Evolutionary conservation across 1,284 basidiomycete species (phyloP).

Genomic region (Cutaneotrichosporon sp.): DNA sequence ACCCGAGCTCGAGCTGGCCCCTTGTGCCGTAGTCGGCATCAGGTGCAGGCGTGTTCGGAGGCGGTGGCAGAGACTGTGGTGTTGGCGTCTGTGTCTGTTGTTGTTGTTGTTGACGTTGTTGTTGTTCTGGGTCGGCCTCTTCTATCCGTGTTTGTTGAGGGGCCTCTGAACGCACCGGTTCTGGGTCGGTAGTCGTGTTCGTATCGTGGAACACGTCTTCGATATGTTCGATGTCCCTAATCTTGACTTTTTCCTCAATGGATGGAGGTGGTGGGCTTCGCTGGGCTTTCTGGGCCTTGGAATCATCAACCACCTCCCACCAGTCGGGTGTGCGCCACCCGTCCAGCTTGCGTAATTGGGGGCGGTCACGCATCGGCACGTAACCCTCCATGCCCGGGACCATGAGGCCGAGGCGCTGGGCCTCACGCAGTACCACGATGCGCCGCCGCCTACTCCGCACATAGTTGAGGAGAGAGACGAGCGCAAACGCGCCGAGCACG

Average conservation of each 20-base stretch:
- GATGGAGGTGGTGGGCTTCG: not conserved
- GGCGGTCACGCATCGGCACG: constrained; percentile 43
- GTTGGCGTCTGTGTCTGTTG: not conserved
- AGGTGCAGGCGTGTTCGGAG: not conserved
- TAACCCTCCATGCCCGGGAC: constrained; percentile 50
- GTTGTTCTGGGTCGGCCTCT: not conserved
- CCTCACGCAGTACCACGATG: constrained; percentile 39
- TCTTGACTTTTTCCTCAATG: not conserved
- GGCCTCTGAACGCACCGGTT: not conserved
- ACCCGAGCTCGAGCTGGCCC: constrained; percentile 11
- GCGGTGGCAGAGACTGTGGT: not conserved
- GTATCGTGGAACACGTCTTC: not conserved
- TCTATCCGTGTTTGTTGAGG: not conserved
- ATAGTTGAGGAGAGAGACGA: constrained; percentile 43
- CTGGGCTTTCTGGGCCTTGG: not conserved
- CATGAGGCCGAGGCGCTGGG: constrained; percentile 43
- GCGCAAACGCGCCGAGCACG: constrained; percentile 42
- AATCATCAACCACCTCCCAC: constrained; percentile 39
- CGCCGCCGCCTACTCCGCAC: constrained; percentile 40
- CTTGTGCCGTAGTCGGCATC: constrained; percentile 13
- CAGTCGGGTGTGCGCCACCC: constrained; percentile 41
- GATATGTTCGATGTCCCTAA: not conserved
- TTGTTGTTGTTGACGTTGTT: not conserved
- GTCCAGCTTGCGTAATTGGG: constrained; percentile 27
- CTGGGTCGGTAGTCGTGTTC: not conserved